phyloP scores from a whole-genome alignment of 129 eudicot species.

The Glebionis coronaria region DNA sequence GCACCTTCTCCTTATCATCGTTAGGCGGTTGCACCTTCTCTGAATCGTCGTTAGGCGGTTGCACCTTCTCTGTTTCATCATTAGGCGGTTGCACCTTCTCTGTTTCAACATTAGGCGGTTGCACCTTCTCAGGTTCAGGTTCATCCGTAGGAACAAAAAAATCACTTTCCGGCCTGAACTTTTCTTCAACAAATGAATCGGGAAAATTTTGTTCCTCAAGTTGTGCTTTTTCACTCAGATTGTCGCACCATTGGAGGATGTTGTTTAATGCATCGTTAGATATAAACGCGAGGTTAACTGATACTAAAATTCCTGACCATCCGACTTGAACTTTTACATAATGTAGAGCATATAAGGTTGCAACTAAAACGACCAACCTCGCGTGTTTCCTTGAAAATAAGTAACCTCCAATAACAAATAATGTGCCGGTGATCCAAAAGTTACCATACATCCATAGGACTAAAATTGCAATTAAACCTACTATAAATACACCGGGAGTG shows the following conservation, averaged over 20 bases:
- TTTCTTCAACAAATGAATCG: constrained; percentile 61
- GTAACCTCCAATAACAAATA: constrained; percentile 91
- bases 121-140: constrained; percentile 17
- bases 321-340: constrained; percentile 79
- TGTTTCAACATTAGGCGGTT: constrained; percentile 9
- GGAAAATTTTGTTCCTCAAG: constrained; percentile 66
- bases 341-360: constrained; percentile 70
- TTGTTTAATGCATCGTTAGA: constrained; percentile 67
- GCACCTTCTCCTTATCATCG: no score
- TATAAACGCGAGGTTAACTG: constrained; percentile 74
- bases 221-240: constrained; percentile 62
- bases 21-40: constrained; percentile 29
- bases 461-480: constrained; percentile 82
- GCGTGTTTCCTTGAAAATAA: constrained; percentile 89
- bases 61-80: constrained; percentile 12
- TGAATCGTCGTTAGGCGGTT: constrained; percentile 41
- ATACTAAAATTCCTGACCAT: constrained; percentile 79
- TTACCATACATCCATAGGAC: constrained; percentile 97
- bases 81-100: constrained; percentile 20
- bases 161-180: constrained; percentile 56
- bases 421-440: constrained; percentile 92
- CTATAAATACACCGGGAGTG: constrained; percentile 91
- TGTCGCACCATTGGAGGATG: constrained; percentile 87
- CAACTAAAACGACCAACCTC: constrained; percentile 75
- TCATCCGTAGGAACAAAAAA: constrained; percentile 57